phyloP scores from a whole-genome alignment of 2,329 filamentous ascomycete species.

The Aspergillus sojae region DNA sequence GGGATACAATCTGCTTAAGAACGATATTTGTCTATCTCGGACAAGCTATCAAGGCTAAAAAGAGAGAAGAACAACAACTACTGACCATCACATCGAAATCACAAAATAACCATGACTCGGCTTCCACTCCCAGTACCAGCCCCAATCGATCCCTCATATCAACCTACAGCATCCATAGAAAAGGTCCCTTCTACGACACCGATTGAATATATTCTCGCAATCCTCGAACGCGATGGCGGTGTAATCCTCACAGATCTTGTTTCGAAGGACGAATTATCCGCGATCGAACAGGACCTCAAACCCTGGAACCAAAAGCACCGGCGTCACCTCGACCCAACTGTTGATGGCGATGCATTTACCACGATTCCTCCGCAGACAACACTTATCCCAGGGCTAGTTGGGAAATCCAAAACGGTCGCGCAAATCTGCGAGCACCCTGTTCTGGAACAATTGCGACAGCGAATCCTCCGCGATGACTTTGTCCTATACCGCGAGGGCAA shows the following conservation, averaged over 20 bases:
- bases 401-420: slow-evolving; percentile 31
- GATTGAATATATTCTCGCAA: slow-evolving; percentile 31
- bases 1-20: not conserved
- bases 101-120: slow-evolving; percentile 5
- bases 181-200: slow-evolving; percentile 27
- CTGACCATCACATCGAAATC: not conserved
- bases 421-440: slow-evolving; percentile 26
- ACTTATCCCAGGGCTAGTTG: slow-evolving; percentile 31
- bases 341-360: slow-evolving; percentile 17
- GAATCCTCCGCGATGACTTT: slow-evolving; percentile 29
- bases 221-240: slow-evolving; percentile 37
- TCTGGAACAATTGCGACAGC: slow-evolving; percentile 26
- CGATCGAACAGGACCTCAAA: slow-evolving; percentile 26
- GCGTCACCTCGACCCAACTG: not conserved
- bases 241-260: slow-evolving; percentile 35
- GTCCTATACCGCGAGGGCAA: slow-evolving; percentile 24
- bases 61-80: not conserved
- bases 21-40: not conserved
- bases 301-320: slow-evolving; percentile 12
- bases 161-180: slow-evolving; percentile 20
- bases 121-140: slow-evolving; percentile 12
- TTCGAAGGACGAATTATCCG: slow-evolving; percentile 23
- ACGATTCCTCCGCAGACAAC: slow-evolving; percentile 30
- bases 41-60: not conserved
- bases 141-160: slow-evolving; percentile 12